Percentiles rank a stretch among this genome's conserved stretches.
Evolutionary conservation across 2,329 filamentous ascomycete species (phyloP).

Genomic region (Nemania abortiva): DNA sequence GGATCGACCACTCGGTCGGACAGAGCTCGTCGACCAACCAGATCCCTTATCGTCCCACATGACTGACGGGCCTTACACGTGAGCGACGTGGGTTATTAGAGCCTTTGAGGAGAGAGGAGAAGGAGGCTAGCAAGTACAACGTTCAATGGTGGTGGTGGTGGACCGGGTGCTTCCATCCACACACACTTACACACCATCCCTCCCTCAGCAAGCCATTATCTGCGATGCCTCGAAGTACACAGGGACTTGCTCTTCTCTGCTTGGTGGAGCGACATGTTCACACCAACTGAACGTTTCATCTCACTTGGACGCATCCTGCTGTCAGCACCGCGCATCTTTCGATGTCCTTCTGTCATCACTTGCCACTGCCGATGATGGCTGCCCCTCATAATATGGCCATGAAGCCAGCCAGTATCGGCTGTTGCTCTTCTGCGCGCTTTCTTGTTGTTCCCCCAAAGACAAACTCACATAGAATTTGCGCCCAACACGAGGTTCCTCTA

Average conservation of each 20-base stretch:
- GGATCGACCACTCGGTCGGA: slow-evolving; percentile 41
- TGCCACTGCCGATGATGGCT: slow-evolving; percentile 38
- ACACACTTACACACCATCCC: slow-evolving; percentile 24
- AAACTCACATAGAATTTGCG: neutral
- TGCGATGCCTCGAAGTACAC: neutral
- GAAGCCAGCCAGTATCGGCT: slow-evolving; percentile 41
- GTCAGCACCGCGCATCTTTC: slow-evolving; percentile 40
- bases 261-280: slow-evolving; percentile 33
- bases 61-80: slow-evolving; percentile 42
- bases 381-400: slow-evolving; percentile 47
- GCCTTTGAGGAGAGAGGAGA: slow-evolving; percentile 7
- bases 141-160: slow-evolving; percentile 40
- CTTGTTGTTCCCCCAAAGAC: slow-evolving; percentile 20
- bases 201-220: slow-evolving; percentile 22
- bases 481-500: slow-evolving; percentile 21
- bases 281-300: slow-evolving; percentile 52
- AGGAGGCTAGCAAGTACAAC: slow-evolving; percentile 48
- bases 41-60: slow-evolving; percentile 44
- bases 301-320: slow-evolving; percentile 41
- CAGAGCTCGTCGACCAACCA: slow-evolving; percentile 46
- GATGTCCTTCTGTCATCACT: slow-evolving; percentile 26
- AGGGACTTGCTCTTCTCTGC: slow-evolving; percentile 19
- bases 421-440: slow-evolving; percentile 28
- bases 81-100: slow-evolving; percentile 30
- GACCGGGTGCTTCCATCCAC: slow-evolving; percentile 25